Evolutionary conservation across 164 flowering plant species (phyloP), one percentile per base, ranked within the genome.

Genomic region (Vitis rotundifolia): DNA sequence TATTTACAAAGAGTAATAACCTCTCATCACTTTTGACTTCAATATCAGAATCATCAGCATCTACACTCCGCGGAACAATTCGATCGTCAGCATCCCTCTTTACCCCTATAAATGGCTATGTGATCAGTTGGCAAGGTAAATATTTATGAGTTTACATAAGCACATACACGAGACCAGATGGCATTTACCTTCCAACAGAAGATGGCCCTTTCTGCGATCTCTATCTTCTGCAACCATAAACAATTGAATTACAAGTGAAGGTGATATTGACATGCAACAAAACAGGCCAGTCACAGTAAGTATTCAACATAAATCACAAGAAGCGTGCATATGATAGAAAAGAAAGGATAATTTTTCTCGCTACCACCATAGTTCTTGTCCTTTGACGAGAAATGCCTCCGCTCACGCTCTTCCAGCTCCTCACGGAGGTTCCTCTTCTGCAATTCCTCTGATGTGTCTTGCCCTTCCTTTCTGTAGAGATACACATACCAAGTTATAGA

Each of bases 31-130:
- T 90, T 72, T 90, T 84, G 44, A 65, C 86, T 52, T 93, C 93
- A 58, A 83, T 92, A 80, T 95, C 99, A 74, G 97, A 89, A 83
- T 95, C 99, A 84, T 95, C 99, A 64, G 99, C 98, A 82, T 95
- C 98, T 63, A 84, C 81, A 71, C 75, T 89, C 5, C 93, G 91
- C 2, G 95, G 92, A 82, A 85, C 67, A 51, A 89, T 85, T 16
- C 97, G 93, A 16, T 91, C 98, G 70, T 93, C 99, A 64, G 71
- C 68, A 63, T 91, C 98, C 78, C 93, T 85, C 81, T 80, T 95
- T 59, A 81, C 22, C 68, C 98, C 99, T 95, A 70, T 26, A 81
- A 60, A 63, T 13, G 13, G 37, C 37, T 19, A 29, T 3, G 11
- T 16, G 71, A 50, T 73, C n/a, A 72, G 68, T 12, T 66, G 3